A percentile compares a stretch with the other conserved stretches of the same genome.
Evolutionary conservation across 2,329 filamentous ascomycete species (phyloP).

Genomic region (Phoma sp.): DNA sequence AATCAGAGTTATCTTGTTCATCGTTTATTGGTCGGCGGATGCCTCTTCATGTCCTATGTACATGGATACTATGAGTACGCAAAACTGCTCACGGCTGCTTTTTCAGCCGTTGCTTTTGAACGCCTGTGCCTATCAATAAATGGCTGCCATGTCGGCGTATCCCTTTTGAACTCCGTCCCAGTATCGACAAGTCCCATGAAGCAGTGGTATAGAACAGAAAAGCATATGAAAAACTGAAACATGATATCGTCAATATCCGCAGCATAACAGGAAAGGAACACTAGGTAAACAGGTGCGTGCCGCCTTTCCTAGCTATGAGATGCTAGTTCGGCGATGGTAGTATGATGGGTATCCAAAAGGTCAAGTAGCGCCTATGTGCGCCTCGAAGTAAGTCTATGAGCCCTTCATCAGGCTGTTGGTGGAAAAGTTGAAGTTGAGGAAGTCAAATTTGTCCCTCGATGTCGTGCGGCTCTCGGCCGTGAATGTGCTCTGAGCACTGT

Average conservation of each 20-base stretch:
- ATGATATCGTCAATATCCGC: conserved; percentile 44
- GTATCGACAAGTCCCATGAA: conserved; percentile 9
- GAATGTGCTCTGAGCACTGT: conserved; percentile 32
- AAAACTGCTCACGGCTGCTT: conserved; percentile 6
- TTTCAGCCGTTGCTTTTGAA: conserved; percentile 9
- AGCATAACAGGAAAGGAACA: conserved; percentile 20
- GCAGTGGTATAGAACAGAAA: conserved; percentile 48
- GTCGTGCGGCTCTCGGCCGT: conserved; percentile 39
- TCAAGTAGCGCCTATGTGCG: conserved; percentile 31
- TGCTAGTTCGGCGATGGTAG: neutral
- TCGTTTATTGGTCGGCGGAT: conserved; percentile 10
- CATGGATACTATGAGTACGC: conserved; percentile 12
- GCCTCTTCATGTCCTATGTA: conserved; percentile 6
- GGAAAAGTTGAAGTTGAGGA: conserved; percentile 48
- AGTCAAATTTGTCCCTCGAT: conserved; percentile 49
- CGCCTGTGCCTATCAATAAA: neutral
- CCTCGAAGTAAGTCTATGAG: conserved; percentile 33
- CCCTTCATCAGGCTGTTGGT: conserved; percentile 40
- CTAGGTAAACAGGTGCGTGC: conserved; percentile 17
- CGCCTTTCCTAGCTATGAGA: conserved; percentile 22
- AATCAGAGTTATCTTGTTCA: neutral
- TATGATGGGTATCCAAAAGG: conserved; percentile 21
- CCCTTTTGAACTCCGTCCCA: conserved; percentile 19
- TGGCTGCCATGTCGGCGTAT: conserved; percentile 6
- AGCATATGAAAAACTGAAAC: conserved; percentile 33